Percentiles rank a stretch among this genome's conserved stretches.
Conservation (phyloP, 1,139 yeast species). For the Zygoascus meyerae region DNA sequence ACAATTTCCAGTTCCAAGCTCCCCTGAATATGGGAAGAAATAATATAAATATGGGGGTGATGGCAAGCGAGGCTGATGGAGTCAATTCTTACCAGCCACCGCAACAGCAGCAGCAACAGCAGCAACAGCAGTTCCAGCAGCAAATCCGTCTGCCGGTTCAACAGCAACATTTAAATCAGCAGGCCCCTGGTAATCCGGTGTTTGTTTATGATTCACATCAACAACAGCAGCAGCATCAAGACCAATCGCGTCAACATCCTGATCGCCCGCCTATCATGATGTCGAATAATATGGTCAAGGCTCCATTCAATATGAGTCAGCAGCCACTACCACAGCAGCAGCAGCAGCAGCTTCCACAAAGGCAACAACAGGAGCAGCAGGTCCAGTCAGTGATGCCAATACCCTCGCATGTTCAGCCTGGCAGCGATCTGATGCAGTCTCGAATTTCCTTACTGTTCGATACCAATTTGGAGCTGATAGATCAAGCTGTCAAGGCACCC, state of each 20-base stretch:
- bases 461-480: slow-evolving; percentile 32
- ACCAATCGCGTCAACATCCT: slow-evolving; percentile 14
- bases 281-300: background rate
- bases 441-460: slow-evolving; percentile 28
- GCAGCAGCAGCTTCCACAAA: slow-evolving; percentile 11
- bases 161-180: slow-evolving; percentile 14
- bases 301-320: slow-evolving; percentile 5
- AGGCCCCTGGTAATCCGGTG: slow-evolving; percentile 4
- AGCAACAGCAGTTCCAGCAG: slow-evolving; percentile 9
- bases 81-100: slow-evolving; percentile 1
- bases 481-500: slow-evolving; percentile 23
- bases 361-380: slow-evolving; percentile 12
- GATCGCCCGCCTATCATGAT: slow-evolving; percentile 7
- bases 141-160: background rate
- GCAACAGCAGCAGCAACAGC: slow-evolving; percentile 9
- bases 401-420: background rate
- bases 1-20: too few relatives aligned
- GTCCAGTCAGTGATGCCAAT: slow-evolving; percentile 6
- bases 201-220: background rate
- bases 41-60: too few relatives aligned
- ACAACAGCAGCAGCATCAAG: slow-evolving; percentile 14
- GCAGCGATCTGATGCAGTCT: slow-evolving; percentile 15
- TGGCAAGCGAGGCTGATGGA: too few relatives aligned
- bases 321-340: slow-evolving; percentile 10
- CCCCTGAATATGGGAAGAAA: too few relatives aligned